phyloP scores from a whole-genome alignment of 1,284 basidiomycete species.

The Austroboletus novae-zelandiae region DNA sequence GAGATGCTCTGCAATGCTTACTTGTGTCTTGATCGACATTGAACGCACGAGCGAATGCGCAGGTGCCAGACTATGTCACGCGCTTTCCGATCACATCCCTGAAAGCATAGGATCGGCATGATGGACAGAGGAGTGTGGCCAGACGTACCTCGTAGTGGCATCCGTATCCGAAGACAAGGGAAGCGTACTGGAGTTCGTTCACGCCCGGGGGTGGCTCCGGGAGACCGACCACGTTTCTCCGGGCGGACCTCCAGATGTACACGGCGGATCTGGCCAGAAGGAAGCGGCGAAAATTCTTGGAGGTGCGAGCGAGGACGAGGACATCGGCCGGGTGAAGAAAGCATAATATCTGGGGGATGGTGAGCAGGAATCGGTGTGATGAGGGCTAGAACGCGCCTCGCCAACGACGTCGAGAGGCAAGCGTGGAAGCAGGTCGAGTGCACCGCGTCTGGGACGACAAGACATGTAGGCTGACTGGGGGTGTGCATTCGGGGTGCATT shows the following conservation, averaged over 20 bases:
- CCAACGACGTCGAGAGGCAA: conserved; percentile 27
- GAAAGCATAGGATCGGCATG: conserved; percentile 3
- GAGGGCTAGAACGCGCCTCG: conserved; percentile 12
- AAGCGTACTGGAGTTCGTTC: conserved; percentile 35
- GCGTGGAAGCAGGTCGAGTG: conserved; percentile 22
- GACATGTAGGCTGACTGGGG: neutral
- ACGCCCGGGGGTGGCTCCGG: conserved; percentile 33
- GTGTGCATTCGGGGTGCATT: neutral
- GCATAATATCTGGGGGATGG: conserved; percentile 25
- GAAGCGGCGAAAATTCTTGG: conserved; percentile 27
- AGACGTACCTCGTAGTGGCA: conserved; percentile 27
- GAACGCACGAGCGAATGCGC: conserved; percentile 28
- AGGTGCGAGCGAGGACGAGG: conserved; percentile 30
- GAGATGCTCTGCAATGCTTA: conserved; percentile 10
- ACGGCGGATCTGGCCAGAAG: conserved; percentile 23
- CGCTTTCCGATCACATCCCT: conserved; percentile 30
- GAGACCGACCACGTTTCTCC: conserved; percentile 22
- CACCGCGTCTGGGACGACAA: conserved; percentile 18
- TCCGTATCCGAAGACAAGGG: conserved; percentile 29
- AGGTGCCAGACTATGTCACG: conserved; percentile 31
- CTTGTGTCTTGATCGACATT: conserved; percentile 26
- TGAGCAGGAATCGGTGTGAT: neutral
- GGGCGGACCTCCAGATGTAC: conserved; percentile 30
- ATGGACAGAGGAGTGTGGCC: neutral
- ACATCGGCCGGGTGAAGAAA: conserved; percentile 30